Base-by-base conservation (phyloP, 2,329 filamentous ascomycete species). In the Diaporthe australafricana region DNA sequence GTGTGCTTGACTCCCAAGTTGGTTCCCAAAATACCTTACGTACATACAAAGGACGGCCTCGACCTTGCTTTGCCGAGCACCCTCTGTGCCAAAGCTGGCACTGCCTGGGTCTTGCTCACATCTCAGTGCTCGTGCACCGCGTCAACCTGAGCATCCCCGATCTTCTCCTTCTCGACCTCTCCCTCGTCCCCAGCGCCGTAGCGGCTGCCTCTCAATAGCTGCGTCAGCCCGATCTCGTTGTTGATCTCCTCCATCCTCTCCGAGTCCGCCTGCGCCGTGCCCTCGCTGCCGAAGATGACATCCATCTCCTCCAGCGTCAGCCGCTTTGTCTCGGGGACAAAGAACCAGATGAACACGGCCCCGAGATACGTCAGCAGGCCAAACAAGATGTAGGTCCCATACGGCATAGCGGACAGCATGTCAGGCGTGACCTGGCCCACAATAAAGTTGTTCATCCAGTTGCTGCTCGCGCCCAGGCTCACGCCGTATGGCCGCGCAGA, bases 221-320 rank as follows among this genome's bases (percentile, higher is more conserved):
- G 79, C 1, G 79, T 83, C 2, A 94, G 82, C 0, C 92, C 92
- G 73, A 94, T 90, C 76, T 93, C 91, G 40, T 84, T 82, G 78
- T 93, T 91, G 76, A 94, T 93, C 79, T 92, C 89, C n/a, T 87
- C 86, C 90, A 94, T 94, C 35, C 92, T 87, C 81, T 92, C 90
- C 68, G 88, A 85, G 77, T 94, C 92, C 1, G 90, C 89, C 62
- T 89, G 86, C 0, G 91, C 91, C 3, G 88, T 87, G n/a, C 92
- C 91, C 73, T 90, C 87, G 3, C 87, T 89, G 16, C 90, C 90
- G 75, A 93, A 93, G 50, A 93, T 86, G 22, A 91, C 84, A 75
- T 93, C 91, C 83, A 93, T 89, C 76, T 92, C 90, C 76, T 93
- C 91, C 0, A 93, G 83, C 0, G 88, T 89, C 2, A 91, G 79